Percentiles rank a stretch among this genome's conserved stretches.
These are phyloP conservation scores for Aspergillus clavatus DNA, from an alignment of 2,329 filamentous ascomycete species.

Conservation along the genomic window DNA sequence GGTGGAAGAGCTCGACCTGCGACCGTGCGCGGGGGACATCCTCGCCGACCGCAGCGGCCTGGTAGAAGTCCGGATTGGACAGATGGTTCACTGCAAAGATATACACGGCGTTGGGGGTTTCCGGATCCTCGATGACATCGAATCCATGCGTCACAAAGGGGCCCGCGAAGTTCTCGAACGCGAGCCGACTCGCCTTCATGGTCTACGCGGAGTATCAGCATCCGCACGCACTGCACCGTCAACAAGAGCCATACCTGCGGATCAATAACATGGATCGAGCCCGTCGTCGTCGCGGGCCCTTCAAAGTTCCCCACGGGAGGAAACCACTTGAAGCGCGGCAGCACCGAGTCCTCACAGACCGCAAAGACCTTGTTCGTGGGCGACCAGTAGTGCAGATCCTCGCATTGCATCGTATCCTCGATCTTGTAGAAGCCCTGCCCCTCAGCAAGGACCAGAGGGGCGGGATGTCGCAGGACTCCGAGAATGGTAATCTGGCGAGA, in stretches of 20 bases:
- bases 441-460: conserved; percentile 17
- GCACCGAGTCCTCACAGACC: conserved; percentile 49
- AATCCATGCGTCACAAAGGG: conserved; percentile 59
- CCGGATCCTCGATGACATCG: conserved; percentile 52
- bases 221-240: too few species aligned
- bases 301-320: conserved; percentile 45
- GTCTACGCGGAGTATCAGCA: conserved; percentile 34
- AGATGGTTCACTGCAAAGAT: conserved; percentile 59
- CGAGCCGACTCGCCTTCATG: conserved; percentile 43
- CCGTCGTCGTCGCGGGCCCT: conserved; percentile 27
- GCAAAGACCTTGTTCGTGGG: conserved; percentile 50
- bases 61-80: conserved; percentile 44
- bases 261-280: conserved; percentile 49
- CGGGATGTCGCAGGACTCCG: conserved; percentile 21
- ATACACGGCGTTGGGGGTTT: conserved; percentile 46
- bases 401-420: conserved; percentile 52
- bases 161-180: conserved; percentile 48
- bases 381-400: conserved; percentile 55
- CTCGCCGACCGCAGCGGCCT: conserved; percentile 7
- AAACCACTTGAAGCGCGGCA: conserved; percentile 49
- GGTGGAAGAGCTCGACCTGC: conserved; percentile 55
- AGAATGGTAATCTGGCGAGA: conserved; percentile 18
- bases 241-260: conserved; percentile 38
- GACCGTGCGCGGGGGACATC: conserved; percentile 44
- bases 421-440: conserved; percentile 41